Conservation (phyloP, 331 rosid genomes). For the Cucumis variabilis region DNA sequence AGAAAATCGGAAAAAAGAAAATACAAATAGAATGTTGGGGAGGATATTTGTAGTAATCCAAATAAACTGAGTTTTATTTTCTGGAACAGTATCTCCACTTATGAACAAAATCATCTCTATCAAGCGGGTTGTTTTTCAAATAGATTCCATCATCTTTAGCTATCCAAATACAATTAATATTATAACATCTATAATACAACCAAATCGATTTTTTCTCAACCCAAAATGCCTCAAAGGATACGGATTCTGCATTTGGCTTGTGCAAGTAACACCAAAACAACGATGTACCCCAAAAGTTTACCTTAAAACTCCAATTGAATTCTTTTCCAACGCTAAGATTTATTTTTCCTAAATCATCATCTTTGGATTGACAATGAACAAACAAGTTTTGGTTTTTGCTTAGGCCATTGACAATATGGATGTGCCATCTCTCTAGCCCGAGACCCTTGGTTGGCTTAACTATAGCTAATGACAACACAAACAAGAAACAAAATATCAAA, state of each 20-base stretch:
- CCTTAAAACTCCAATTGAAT: not conserved
- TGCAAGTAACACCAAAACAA: constrained; percentile 19
- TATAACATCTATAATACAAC: not conserved
- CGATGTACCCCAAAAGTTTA: not conserved
- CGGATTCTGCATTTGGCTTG: not conserved
- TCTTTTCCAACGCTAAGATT: not conserved
- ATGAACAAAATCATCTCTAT: not conserved
- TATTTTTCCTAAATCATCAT: constrained; percentile 28
- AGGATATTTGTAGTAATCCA: too few species aligned
- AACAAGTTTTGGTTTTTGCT: not conserved
- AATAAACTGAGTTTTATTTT: too few species aligned
- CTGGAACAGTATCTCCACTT: not conserved
- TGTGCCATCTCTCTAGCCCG: constrained; percentile 40
- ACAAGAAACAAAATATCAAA: not conserved
- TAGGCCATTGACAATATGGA: constrained; percentile 45
- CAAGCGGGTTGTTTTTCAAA: not conserved
- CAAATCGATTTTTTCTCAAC: not conserved
- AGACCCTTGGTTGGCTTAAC: not conserved
- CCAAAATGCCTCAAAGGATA: not conserved
- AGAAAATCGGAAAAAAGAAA: too few species aligned
- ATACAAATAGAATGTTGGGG: too few species aligned
- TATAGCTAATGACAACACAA: not conserved
- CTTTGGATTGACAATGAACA: constrained; percentile 44
- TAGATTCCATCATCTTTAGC: not conserved
- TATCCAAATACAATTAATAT: not conserved